Conservation (phyloP, 768 basidiomycete species). For the Tephrocybe rancida region DNA sequence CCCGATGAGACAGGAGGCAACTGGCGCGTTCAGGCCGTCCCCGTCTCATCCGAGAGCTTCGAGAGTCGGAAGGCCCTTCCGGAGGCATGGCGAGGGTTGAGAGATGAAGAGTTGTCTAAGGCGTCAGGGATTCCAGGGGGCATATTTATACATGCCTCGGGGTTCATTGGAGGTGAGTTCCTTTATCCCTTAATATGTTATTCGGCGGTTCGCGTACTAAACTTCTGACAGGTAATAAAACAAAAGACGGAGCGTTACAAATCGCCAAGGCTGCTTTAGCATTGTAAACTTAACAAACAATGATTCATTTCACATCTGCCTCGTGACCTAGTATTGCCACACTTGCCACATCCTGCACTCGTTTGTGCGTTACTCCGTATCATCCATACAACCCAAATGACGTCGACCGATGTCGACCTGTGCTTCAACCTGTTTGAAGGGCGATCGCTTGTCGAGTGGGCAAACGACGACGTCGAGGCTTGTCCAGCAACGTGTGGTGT, state of each 20-base stretch:
- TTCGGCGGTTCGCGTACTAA: neutral
- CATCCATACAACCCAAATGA: no score
- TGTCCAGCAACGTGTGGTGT: slow-evolving; percentile 2
- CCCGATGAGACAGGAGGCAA: slow-evolving; percentile 74
- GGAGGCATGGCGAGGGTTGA: slow-evolving; percentile 88
- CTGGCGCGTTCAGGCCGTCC: slow-evolving; percentile 95
- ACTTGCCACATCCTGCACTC: neutral
- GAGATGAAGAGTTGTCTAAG: slow-evolving; percentile 80
- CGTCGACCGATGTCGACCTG: no score
- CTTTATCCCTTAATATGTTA: slow-evolving; percentile 9
- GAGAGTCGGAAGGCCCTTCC: slow-evolving; percentile 91
- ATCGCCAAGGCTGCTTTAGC: slow-evolving; percentile 74
- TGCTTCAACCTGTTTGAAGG: no score
- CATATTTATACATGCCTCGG: slow-evolving; percentile 93
- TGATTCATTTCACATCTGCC: slow-evolving; percentile 4
- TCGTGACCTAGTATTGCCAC: neutral
- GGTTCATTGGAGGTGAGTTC: slow-evolving; percentile 89
- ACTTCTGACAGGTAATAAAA: slow-evolving; percentile 72
- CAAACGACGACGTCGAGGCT: neutral
- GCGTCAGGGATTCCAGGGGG: slow-evolving; percentile 78
- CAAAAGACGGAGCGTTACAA: slow-evolving; percentile 82
- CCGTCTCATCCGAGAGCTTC: slow-evolving; percentile 81
- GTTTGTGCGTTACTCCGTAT: neutral
- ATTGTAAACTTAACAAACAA: slow-evolving; percentile 23
- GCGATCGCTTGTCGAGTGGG: no score